Evolutionary conservation across 805 yeast genomes (phyloP).

Genomic region (Cyberlindnera samutprakarnensis): DNA sequence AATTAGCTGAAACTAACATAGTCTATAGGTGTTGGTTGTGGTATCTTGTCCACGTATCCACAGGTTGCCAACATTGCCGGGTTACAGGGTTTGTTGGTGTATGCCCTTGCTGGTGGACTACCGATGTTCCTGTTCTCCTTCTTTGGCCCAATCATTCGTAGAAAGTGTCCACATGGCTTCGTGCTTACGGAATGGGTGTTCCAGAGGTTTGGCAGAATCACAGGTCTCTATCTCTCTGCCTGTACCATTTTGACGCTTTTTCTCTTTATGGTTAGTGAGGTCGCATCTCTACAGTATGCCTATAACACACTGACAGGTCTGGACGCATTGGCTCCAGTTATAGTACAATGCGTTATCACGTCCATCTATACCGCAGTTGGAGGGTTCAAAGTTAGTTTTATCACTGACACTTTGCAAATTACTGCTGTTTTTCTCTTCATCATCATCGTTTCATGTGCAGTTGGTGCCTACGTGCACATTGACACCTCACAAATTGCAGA

Average conservation of each 20-base stretch:
- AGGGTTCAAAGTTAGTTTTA: constrained; percentile 81
- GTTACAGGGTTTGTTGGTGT: constrained; percentile 78
- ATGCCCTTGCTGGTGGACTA: constrained; percentile 69
- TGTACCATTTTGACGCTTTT: constrained; percentile 82
- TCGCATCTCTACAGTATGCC: constrained; percentile 73
- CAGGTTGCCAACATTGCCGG: constrained; percentile 84
- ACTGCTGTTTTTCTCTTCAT: constrained; percentile 56
- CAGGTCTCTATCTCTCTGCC: constrained; percentile 69
- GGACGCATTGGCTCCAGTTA: constrained; percentile 71
- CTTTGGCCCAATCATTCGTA: constrained; percentile 74
- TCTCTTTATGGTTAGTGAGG: constrained; percentile 80
- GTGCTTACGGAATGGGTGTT: constrained; percentile 94
- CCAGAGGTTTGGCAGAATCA: constrained; percentile 62
- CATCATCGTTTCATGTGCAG: constrained; percentile 67
- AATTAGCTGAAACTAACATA: too few relatives aligned
- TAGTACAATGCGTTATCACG: constrained; percentile 82
- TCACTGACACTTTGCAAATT: constrained; percentile 87
- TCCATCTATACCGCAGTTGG: constrained; percentile 83
- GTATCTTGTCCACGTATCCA: constrained; percentile 78
- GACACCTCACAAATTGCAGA: constrained; percentile 58
- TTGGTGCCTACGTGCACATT: constrained; percentile 60
- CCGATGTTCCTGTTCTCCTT: constrained; percentile 82
- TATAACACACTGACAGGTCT: constrained; percentile 71
- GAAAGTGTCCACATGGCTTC: constrained; percentile 81
- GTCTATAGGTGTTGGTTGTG: constrained; percentile 87